Evolutionary conservation across 2,329 filamentous ascomycete genomes (phyloP), one percentile per base, ranked within the genome.

Genomic region (Talaromyces marneffei): DNA sequence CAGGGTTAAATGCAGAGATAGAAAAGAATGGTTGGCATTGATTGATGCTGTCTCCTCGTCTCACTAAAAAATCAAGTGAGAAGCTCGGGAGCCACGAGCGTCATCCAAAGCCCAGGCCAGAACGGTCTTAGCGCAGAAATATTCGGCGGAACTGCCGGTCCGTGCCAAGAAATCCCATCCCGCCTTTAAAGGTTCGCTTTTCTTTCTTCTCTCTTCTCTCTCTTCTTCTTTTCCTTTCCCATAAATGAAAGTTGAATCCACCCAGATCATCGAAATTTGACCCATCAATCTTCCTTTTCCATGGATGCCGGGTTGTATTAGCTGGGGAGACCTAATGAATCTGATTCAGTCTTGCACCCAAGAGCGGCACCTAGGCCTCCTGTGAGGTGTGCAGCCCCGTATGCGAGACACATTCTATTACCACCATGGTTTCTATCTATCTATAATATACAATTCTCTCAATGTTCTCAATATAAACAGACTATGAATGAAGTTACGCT

Each of bases 241-340:
- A 75, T 66, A 73, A 71, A 67, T 73, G 77, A 84, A 85, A 85
- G 81, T 85, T 85, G 77, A 79, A 62, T 65, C 64, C 72, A 81
- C 81, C 78, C 76, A 78, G 76, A 74, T 73, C 27, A 48, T 37
- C 57, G 57, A 80, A 83, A 85, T 85, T 85, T 85, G 84, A 83
- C 83, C 78, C 77, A 74, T 72, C 79, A 79, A 72, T 74, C 23
- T 79, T 64, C 65, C 63, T 66, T 64, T 69, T 72, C 70, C 70
- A 78, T 82, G 81, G 78, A 78, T 80, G 78, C 74, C 73, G 80
- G 79, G 85, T 85, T 87, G 85, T 77, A 80, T 75, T 78, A 78
- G 74, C 75, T 78, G 78, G 79, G 79, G 70, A 81, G 78, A 81
- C 71, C 62, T 72, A 77, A 63, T 72, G 72, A 70, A 69, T 63